Conservation (phyloP, 371 early-diverging fungal genomes). For the Mucor lusitanicus region DNA sequence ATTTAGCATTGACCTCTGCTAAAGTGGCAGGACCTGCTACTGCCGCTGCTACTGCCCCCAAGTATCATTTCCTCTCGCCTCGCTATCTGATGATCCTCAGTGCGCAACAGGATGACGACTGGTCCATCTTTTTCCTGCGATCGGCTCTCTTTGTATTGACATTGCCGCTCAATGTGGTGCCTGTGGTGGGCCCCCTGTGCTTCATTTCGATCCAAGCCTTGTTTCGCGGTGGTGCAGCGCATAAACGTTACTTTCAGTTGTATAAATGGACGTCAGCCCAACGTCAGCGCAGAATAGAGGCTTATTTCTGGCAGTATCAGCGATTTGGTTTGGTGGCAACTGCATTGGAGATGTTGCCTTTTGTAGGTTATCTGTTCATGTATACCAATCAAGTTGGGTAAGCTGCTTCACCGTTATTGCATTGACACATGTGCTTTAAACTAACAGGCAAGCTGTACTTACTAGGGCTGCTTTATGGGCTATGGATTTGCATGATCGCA, state of each 20-base stretch:
- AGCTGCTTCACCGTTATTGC: neutral
- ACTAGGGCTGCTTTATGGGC: conserved; percentile 46
- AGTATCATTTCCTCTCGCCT: conserved; percentile 30
- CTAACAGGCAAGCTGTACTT: neutral
- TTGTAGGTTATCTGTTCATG: conserved; percentile 43
- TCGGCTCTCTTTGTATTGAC: conserved; percentile 33
- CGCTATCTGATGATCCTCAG: conserved; percentile 31
- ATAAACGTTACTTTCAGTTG: conserved; percentile 40
- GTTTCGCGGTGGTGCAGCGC: conserved; percentile 34
- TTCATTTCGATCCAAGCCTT: conserved; percentile 39
- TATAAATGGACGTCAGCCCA: conserved; percentile 31
- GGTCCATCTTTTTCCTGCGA: conserved; percentile 24
- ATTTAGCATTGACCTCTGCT: conserved; percentile 1
- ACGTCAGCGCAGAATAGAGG: conserved; percentile 34
- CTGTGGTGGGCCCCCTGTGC: conserved; percentile 32
- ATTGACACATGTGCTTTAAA: neutral
- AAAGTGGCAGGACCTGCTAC: conserved; percentile 17
- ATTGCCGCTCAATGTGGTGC: conserved; percentile 38
- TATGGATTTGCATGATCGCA: conserved; percentile 35
- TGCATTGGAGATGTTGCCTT: conserved; percentile 45
- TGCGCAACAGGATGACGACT: conserved; percentile 29
- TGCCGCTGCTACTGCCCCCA: neutral
- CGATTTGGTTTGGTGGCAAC: conserved; percentile 45
- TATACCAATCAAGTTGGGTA: conserved; percentile 51
- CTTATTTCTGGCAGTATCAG: conserved; percentile 36